phyloP scores from a whole-genome alignment of 202 grass and related monocot species.

The Cymbopogon flexuosus region DNA sequence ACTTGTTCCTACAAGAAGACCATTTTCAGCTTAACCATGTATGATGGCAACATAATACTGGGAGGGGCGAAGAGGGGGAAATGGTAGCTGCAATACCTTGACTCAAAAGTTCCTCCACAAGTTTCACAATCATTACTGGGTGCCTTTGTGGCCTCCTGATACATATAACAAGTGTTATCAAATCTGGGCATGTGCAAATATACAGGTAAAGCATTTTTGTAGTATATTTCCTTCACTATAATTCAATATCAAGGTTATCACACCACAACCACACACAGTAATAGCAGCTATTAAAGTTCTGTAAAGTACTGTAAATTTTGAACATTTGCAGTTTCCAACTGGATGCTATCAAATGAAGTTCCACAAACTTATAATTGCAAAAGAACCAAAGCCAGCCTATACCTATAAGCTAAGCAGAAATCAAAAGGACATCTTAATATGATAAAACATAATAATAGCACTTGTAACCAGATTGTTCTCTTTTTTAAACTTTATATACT shows the following conservation, averaged over 20 bases:
- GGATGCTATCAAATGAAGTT: neutral
- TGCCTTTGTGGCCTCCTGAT: slow-evolving; percentile 55
- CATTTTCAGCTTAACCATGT: slow-evolving; percentile 25
- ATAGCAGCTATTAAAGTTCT: neutral
- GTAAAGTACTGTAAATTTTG: neutral
- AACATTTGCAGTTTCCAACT: neutral
- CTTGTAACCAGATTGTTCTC: neutral
- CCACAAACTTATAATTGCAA: neutral
- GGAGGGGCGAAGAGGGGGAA: neutral
- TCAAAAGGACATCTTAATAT: neutral
- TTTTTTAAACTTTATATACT: neutral
- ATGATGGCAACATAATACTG: neutral
- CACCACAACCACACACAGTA: neutral
- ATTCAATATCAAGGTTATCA: neutral
- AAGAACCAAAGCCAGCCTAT: neutral
- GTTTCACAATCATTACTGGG: slow-evolving; percentile 62
- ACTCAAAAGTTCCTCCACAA: slow-evolving; percentile 72
- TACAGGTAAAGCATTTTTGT: neutral
- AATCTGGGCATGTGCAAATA: neutral
- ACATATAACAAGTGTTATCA: neutral
- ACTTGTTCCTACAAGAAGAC: slow-evolving; percentile 57
- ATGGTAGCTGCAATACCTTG: slow-evolving; percentile 50
- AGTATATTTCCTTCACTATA: neutral
- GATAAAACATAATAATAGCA: neutral
- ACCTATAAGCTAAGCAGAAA: neutral